Evolutionary conservation across 495 filamentous ascomycete genomes (phyloP).

Genomic region (Aspergillus heteromorphus): DNA sequence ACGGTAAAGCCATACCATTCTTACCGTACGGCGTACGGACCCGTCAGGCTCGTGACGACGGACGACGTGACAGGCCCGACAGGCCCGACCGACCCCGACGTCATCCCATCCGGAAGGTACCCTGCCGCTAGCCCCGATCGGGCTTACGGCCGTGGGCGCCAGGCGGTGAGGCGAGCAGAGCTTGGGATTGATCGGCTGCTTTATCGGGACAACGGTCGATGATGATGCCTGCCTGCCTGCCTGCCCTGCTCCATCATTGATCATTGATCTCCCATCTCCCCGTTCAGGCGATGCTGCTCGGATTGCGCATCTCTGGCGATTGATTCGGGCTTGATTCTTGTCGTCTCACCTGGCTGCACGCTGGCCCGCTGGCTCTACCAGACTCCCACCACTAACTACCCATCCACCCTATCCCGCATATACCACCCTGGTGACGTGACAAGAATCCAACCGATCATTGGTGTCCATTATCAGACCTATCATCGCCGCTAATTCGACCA

Average conservation of each 20-base stretch:
- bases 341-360: not conserved
- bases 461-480: not conserved
- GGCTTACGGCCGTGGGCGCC: not conserved
- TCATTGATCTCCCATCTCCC: not conserved
- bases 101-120: too few species aligned
- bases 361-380: not conserved
- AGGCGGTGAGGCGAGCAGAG: constrained; percentile 1
- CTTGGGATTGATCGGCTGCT: not conserved
- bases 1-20: constrained; percentile 1
- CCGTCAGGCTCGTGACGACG: not conserved
- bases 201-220: not conserved
- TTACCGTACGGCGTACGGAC: not conserved
- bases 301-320: not conserved
- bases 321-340: not conserved
- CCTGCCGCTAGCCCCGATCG: not conserved
- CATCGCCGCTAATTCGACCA: not conserved
- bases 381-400: too few species aligned
- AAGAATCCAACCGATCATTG: not conserved
- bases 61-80: too few species aligned
- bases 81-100: too few species aligned
- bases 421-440: not conserved
- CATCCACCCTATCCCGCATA: too few species aligned
- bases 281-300: not conserved
- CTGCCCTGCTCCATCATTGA: not conserved
- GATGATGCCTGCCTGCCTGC: too few species aligned